Base-by-base conservation (phyloP, 2,329 filamentous ascomycete genomes). In the Teratosphaeriaceae sp. region DNA sequence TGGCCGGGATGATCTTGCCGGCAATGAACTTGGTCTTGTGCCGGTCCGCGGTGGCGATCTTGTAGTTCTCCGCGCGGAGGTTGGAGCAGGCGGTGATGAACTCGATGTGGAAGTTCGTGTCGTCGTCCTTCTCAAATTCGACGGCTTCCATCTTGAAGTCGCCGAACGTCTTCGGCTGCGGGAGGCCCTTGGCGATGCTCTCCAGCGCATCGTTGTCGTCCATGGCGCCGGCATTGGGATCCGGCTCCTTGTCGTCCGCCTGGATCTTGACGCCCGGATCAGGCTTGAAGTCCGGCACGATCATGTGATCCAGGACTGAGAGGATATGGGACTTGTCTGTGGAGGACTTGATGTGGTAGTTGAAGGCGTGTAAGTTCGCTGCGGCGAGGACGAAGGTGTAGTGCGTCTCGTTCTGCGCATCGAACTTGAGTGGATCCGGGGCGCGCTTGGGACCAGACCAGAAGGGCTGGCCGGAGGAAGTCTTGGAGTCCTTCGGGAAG, bases 11-110 rank as follows among this genome's bases (percentile, higher is more conserved):
- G 56, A 98, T 98, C 78, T 98, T 98, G 65, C 92, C 92, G 23
- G 92, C 94, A 63, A 98, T 98, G 68, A 98, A 97, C 74, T 98
- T 98, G 49, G 90, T 98, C 81, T 92, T 94, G 76, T 96, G 92
- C 49, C 88, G 79, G 62, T 98, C 90, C 1, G 92, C 89, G 51
- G 82, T 78, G 59, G 87, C 80, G 54, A 98, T 98, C 66, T 92
- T 94, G 78, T 98, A 98, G 72, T 98, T 98, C 67, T 94, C 85
- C 1, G 92, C 92, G 47, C 94, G 86, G 46, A 98, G 74, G 65
- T 98, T 98, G 72, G 89, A 96, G 52, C 89, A 89, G 1, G 89
- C 88, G 6, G 92, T 94, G 68, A 98, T 97, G 72, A 98, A 98
- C 67, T 97, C 92, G 58, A 98, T 98, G 72, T 98, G 92, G 67